phyloP scores from a whole-genome alignment of 148 eudicot species.

The Fagopyrum tataricum region DNA sequence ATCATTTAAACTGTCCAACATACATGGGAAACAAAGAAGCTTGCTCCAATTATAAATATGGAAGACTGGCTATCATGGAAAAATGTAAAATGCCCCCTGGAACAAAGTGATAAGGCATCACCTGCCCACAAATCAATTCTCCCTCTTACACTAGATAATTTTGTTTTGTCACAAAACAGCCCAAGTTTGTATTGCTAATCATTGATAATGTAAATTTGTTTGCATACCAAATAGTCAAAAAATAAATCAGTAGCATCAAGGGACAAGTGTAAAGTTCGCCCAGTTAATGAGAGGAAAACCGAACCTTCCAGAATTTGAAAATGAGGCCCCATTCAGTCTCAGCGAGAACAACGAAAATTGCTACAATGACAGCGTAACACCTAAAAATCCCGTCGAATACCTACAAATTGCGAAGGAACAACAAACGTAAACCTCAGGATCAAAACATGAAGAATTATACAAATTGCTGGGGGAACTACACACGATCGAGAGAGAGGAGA shows the following conservation, averaged over 20 bases:
- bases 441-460: background rate
- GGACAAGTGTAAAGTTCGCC: background rate
- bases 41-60: no score
- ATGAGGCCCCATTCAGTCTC: constrained; percentile 90
- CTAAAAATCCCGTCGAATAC: constrained; percentile 84
- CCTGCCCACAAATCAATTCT: background rate
- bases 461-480: background rate
- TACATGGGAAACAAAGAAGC: no score
- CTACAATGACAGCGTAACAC: constrained; percentile 77
- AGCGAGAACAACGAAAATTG: constrained; percentile 56
- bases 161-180: no score
- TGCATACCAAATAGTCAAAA: no score
- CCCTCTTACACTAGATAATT: no score
- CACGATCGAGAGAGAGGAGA: background rate
- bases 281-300: background rate
- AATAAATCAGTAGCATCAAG: background rate
- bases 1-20: no score
- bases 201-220: no score
- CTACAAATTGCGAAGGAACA: constrained; percentile 24
- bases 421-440: background rate
- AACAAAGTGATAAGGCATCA: background rate
- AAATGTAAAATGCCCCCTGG: background rate
- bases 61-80: background rate
- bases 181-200: no score
- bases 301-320: constrained; percentile 66